Base-by-base conservation (phyloP, 768 basidiomycete species). In the Arthromyces matolae region DNA sequence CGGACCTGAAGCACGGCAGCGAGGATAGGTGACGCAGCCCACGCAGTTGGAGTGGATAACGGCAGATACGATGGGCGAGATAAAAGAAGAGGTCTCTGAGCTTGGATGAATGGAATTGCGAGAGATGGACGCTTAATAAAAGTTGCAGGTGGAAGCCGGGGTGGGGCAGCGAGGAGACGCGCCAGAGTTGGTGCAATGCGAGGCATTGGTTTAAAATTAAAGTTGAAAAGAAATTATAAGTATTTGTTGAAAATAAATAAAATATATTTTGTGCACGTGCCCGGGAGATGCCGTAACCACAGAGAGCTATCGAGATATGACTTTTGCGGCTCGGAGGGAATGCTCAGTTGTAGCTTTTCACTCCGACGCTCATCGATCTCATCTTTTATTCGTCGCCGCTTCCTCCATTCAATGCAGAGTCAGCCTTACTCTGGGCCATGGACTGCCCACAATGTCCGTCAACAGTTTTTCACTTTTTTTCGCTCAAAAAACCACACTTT, bases 391-490 rank as follows among this genome's bases (percentile, higher is more conserved):
- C 45, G 42, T 51, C 47, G 38, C 27, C 43, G 52, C 19, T 16
- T n/a, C 19, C 27, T 54, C 36, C 48, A 61, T 46, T 63, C 67
- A 48, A 75, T 76, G 75, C 45, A 69, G n/a, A 60, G 62, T 43
- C 48, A 61, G 22, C 55, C 58, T 5, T 71, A 73, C 54, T 60
- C 61, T 12, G 72, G 70, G 22, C 73, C 77, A 19, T 95, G 91
- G 93, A 75, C 93, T 12, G 84, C 96, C n/a, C 59, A 70, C 31
- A 83, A 77, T 63, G 84, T 98, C 50, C 83, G 96, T 56, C 72
- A 93, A 57, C 83, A 89, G 50, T 99, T 92, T 73, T 92, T 98
- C 68, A 75, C 87, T 54, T 98, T 81, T 71, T 99, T 98, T 70
- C 75, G 75, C 47, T 71, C 75, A 36, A 82, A 81, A 56, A 76